Evolutionary conservation across 495 filamentous ascomycete genomes (phyloP).

Genomic region (Talaromyces nanjingensis): DNA sequence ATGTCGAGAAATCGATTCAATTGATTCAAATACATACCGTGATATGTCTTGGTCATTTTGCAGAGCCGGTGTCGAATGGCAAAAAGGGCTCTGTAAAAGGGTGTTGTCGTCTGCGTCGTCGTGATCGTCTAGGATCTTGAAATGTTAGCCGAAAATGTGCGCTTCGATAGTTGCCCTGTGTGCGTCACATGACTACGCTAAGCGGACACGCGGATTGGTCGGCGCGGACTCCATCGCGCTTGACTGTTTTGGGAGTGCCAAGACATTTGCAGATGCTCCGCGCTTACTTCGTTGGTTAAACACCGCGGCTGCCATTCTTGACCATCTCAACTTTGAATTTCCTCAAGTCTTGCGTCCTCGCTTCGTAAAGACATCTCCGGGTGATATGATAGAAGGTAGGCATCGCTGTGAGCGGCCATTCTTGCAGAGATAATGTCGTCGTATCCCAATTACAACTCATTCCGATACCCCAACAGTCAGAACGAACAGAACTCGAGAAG

Average conservation of each 20-base stretch:
- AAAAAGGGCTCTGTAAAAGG: conserved; percentile 22
- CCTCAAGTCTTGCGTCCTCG: not conserved
- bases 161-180: conserved; percentile 16
- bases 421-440: not conserved
- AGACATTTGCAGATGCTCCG: not conserved
- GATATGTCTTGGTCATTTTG: conserved; percentile 34
- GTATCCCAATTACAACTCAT: conserved; percentile 7
- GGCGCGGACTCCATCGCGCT: not conserved
- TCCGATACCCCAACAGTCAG: conserved; percentile 4
- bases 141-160: conserved; percentile 18
- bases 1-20: not conserved
- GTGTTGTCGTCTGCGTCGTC: conserved; percentile 14
- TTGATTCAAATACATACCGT: conserved; percentile 22
- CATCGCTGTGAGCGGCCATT: not conserved
- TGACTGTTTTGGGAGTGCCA: not conserved
- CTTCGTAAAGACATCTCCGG: not conserved
- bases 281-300: not conserved
- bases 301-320: too few species aligned
- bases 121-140: conserved; percentile 17
- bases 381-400: not conserved
- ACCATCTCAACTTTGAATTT: not conserved
- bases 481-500: conserved; percentile 4
- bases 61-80: conserved; percentile 18
- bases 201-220: conserved; percentile 23
- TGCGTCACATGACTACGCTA: conserved; percentile 37